Conservation (phyloP, 2,329 filamentous ascomycete genomes). For the Clarireedia paspali region DNA sequence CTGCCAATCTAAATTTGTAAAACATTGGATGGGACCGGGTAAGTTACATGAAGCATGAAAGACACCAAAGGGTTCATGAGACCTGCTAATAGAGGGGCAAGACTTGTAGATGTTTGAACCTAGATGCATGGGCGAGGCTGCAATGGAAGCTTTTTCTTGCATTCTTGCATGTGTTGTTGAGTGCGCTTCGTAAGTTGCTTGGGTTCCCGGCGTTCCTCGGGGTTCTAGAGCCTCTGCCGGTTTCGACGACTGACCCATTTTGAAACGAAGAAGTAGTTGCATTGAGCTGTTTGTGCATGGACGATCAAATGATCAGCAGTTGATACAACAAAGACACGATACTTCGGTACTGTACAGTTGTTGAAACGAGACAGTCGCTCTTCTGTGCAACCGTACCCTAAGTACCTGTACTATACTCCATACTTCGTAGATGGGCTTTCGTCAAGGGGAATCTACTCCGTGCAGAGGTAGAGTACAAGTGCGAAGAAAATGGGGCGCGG, state of each 20-base stretch:
- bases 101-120: neutral
- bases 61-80: too few relatives aligned
- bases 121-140: conserved; percentile 9
- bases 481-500: neutral
- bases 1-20: too few relatives aligned
- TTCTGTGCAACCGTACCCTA: too few relatives aligned
- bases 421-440: too few relatives aligned
- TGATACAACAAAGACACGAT: neutral
- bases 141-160: neutral
- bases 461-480: neutral
- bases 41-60: too few relatives aligned
- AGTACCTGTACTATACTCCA: too few relatives aligned
- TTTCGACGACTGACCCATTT: neutral
- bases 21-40: too few relatives aligned
- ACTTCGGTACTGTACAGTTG: neutral
- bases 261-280: neutral
- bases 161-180: neutral
- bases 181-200: neutral
- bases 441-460: too few relatives aligned
- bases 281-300: neutral
- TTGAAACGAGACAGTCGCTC: too few relatives aligned
- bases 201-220: neutral
- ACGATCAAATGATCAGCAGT: neutral
- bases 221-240: conserved; percentile 2
- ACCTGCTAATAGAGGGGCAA: too few relatives aligned